phyloP scores from a whole-genome alignment of 306 rosid genomes.

The Cucumis sativus region Cucumber_9930_V3 NC_026655.2:32360501-32361000 shows the following conservation, averaged over 20 bases:
- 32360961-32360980: not conserved
- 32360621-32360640: not conserved
- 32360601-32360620: not conserved
- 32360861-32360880: not conserved
- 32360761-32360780: not conserved
- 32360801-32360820: not conserved
- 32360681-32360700: not conserved
- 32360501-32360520: not conserved
- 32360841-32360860: not conserved
- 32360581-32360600: not conserved
- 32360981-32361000: not conserved
- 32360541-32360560: not conserved
- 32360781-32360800: not conserved
- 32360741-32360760: not conserved
- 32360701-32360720: not conserved
- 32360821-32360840: not conserved
- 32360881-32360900: not conserved
- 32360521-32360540: not conserved
- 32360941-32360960: not conserved
- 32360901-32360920: not conserved
- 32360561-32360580: not conserved
- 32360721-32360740: not conserved
- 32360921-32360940: not conserved
- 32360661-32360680: not conserved
- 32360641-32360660: not conserved